Evolutionary conservation across 1,139 yeast species (phyloP), one percentile per base, ranked within the genome.

Genomic region (Blastobotrys serpentis): DNA sequence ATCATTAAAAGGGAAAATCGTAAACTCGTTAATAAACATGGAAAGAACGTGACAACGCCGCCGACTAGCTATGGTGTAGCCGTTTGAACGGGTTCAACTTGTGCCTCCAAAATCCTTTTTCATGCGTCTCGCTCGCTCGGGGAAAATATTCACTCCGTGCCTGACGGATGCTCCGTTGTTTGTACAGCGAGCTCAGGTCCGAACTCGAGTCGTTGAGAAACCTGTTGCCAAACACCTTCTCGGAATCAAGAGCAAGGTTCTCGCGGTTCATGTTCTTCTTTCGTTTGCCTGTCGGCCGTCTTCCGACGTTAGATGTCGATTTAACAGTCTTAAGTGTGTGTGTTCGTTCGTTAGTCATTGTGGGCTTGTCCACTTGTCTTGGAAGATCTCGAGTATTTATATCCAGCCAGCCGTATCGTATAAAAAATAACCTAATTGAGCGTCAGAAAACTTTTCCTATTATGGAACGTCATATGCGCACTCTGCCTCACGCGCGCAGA

Each of bases 251-350:
- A 17, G 25, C 23, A 11, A 36, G 40, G 13, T 16, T 36, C 3
- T 17, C 40, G 6, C 13, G 23, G 40, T 36, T 36, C 40, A 36
- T 36, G 14, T 36, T 36, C 40, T 36, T 36, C 40, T 36, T 36
- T 11, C 40, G 6, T 25, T 36, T 36, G 40, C 40, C 40, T 4
- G 40, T 36, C 5, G 25, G 13, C 14, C 19, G 18, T 10, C 40
- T 17, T 3, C 22, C 40, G 4, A 36, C 40, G n/a, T 7, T 16
- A 8, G 25, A 18, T 4, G 23, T 19, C 26, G 40, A 36, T 6
- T 19, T 19, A 10, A 19, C 14, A 18, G 40, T 19, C 25, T 8
- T 18, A 11, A 36, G 23, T 3, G 40, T 36, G 40, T 19, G 4
- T 4, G 10, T 18, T n/a, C 40, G 40, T 36, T 36, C 37, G 22